Evolutionary conservation across 352 stramenopile genomes (phyloP), one percentile per base, ranked within the genome.

Genomic region (Globisporangium canariense): DNA sequence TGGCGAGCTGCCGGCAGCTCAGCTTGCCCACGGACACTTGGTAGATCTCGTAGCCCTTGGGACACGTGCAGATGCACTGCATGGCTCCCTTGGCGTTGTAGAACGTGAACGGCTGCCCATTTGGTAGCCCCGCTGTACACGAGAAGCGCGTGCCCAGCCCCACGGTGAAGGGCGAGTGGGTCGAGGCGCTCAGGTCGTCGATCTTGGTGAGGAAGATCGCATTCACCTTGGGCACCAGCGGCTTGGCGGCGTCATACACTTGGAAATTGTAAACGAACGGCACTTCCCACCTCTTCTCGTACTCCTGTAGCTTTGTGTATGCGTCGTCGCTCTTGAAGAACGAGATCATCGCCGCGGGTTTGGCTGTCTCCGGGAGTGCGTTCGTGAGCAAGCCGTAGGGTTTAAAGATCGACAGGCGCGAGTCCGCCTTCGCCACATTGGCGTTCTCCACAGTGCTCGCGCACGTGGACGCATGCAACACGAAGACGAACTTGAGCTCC

Each of bases 41-140:
- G 1, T 22, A 20, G 28, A 69, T 58, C 54, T 70, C 63, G 28
- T 62, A 73, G 43, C 67, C 67, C 32, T 28, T 68, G 1, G 63
- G 63, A 53, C 67, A 73, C 47, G 59, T 62, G 53, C 63, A 73
- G 36, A 67, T 36, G 41, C 58, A 73, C 34, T 63, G 58, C 16
- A 41, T 56, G 20, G 13, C 20, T 2, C 50, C 52, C 10, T 9
- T 36, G 1, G 30, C 16, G 46, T 62, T 43, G 9, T 64, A 47
- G 22, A 55, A 66, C 43, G 49, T 16, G 40, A 73, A 63, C 16
- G 53, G 63, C 8, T 56, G 41, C 14, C 41, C 58, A 28, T 67
- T 67, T 25, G 64, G 51, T 13, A 73, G 45, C 7, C 41, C 22
- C 8, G 60, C 50, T 10, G 46, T 25, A 45, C 67, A 73, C 50